Percentiles rank a stretch among this genome's conserved stretches.
Conservation (phyloP, 495 filamentous ascomycete genomes). For the Hypoxylon trugodes region DNA sequence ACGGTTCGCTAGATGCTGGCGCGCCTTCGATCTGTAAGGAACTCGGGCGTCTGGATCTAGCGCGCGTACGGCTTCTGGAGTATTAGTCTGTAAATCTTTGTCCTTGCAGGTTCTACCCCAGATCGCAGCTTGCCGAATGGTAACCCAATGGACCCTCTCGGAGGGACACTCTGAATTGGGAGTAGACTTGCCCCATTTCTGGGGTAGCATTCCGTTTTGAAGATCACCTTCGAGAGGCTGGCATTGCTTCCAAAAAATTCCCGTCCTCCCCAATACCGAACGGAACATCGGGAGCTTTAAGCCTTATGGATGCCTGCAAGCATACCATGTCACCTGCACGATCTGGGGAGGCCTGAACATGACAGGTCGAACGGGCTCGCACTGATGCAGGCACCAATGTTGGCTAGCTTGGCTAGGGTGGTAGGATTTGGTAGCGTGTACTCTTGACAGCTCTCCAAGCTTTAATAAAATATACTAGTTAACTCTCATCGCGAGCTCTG, state of each 20-base stretch:
- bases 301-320: constrained; percentile 35
- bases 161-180: constrained; percentile 37
- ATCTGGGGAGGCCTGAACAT: constrained; percentile 29
- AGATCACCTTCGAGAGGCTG: constrained; percentile 29
- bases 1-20: constrained; percentile 23
- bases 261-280: constrained; percentile 36
- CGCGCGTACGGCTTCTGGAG: constrained; percentile 20
- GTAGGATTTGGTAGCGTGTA: constrained; percentile 4
- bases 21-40: constrained; percentile 31
- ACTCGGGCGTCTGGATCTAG: constrained; percentile 32
- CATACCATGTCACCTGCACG: constrained; percentile 30
- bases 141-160: constrained; percentile 24
- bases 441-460: constrained; percentile 4
- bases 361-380: constrained; percentile 25
- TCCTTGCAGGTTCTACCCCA: constrained; percentile 32
- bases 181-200: constrained; percentile 27
- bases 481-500: constrained; percentile 6
- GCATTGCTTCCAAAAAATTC: constrained; percentile 25
- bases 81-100: constrained; percentile 24
- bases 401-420: constrained; percentile 7
- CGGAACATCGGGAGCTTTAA: constrained; percentile 42
- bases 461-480: constrained; percentile 7
- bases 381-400: constrained; percentile 33
- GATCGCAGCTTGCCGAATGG: constrained; percentile 38
- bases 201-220: constrained; percentile 37